These are phyloP conservation scores for Crassisporium funariophilum DNA, from an alignment of 768 basidiomycete genomes.

Conservation along the genomic window DNA sequence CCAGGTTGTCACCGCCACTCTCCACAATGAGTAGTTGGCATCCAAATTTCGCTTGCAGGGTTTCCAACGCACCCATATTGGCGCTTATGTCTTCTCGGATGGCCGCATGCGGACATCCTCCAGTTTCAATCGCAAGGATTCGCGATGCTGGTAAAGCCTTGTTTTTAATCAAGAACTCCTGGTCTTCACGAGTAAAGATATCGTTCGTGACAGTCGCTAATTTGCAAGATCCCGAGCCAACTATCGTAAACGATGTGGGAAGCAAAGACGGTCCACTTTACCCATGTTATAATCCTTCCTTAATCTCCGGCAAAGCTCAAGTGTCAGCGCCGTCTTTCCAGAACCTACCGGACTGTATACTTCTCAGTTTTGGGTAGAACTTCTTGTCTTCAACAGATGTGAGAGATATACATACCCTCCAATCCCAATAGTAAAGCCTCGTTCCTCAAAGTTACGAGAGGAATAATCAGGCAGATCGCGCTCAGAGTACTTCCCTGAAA, in stretches of 20 bases:
- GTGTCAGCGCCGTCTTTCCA: conserved; percentile 93
- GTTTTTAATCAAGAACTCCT: conserved; percentile 95
- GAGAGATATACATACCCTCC: conserved; percentile 94
- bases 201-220: conserved; percentile 97
- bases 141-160: conserved; percentile 81
- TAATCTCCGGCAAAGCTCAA: conserved; percentile 83
- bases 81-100: conserved; percentile 98
- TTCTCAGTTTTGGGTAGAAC: no score
- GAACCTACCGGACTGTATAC: conserved; percentile 94
- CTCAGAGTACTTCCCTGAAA: conserved; percentile 85
- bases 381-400: no score
- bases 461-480: conserved; percentile 91
- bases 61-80: conserved; percentile 94
- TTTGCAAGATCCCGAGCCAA: no score
- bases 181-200: conserved; percentile 97
- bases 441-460: conserved; percentile 81
- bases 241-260: not conserved
- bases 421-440: conserved; percentile 97
- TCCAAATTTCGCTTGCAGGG: conserved; percentile 85
- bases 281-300: conserved; percentile 91
- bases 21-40: conserved; percentile 95
- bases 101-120: conserved; percentile 97
- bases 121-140: conserved; percentile 96
- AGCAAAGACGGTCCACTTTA: no score
- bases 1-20: conserved; percentile 95